Evolutionary conservation across 371 early-diverging fungal genomes (phyloP), one percentile per base, ranked within the genome.

Genomic region (Haplosporangium sp.): DNA sequence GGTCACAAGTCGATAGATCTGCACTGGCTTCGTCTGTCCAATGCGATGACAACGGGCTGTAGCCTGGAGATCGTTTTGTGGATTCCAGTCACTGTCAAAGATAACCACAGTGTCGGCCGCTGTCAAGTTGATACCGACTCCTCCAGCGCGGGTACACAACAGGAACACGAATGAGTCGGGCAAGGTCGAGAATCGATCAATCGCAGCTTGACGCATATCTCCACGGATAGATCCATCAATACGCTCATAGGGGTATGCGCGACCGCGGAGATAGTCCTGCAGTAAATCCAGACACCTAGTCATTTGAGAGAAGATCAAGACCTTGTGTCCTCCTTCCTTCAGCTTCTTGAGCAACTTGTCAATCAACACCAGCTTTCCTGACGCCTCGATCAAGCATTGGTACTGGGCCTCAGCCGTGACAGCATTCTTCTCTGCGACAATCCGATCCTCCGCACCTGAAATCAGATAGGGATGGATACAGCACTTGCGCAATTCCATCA

Each of bases 51-150:
- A 95, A 64, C 98, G 89, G 13, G 94, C 94, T 75, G 95, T 93
- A 2, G 99, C 99, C 83, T 99, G 98, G 62, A 97, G 77, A 82
- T 99, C 99, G 80, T 95, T 96, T 82, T 97, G 96, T 18, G 98
- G 98, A 82, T 98, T 99, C 96, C 96, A 98, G 76, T 99, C 98
- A 64, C 93, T 93, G 84, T 99, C 98, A 83, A 92, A 97, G 61
- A 98, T 96, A 57, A 98, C 94, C 62, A 96, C 95, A 0, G 97
- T 97, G 80, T 97, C 97, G 9, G 99, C 98, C 16, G 95, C 95
- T 38, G 84, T 95, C 79, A 99, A 84, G 75, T 98, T 99, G 70
- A 99, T 94, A 56, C 99, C 99, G 9, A 95, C 93, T 51, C 98
- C 98, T 70, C 98, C 98, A 3, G 96, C 96, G 42, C 96, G 84